Evolutionary conservation across 2,329 filamentous ascomycete genomes (phyloP).

Genomic region (Fusarium buxicola): DNA sequence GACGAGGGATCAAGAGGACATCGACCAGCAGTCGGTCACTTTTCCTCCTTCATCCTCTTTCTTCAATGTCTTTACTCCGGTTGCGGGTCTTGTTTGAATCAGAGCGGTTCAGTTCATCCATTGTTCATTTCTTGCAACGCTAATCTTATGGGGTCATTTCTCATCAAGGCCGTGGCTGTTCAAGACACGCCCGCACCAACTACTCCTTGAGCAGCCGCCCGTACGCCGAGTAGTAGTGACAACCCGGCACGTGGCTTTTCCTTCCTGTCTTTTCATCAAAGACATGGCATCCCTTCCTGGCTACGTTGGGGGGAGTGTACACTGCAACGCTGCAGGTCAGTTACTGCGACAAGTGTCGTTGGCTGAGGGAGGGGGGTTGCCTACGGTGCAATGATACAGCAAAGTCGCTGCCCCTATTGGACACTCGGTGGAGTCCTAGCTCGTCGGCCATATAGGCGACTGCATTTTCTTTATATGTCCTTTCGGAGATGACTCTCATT

Average conservation of each 20-base stretch:
- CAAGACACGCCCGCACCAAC: slow-evolving; percentile 7
- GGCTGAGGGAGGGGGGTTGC: slow-evolving; percentile 43
- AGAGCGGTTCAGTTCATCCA: slow-evolving; percentile 16
- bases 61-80: slow-evolving; percentile 25
- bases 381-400: slow-evolving; percentile 85
- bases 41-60: slow-evolving; percentile 35
- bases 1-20: slow-evolving; percentile 17
- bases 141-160: slow-evolving; percentile 38
- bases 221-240: slow-evolving; percentile 76
- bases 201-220: slow-evolving; percentile 60
- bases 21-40: slow-evolving; percentile 11
- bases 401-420: slow-evolving; percentile 78
- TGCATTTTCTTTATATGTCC: slow-evolving; percentile 74
- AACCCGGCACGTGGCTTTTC: slow-evolving; percentile 76
- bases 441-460: slow-evolving; percentile 94
- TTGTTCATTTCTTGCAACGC: slow-evolving; percentile 23
- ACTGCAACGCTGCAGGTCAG: slow-evolving; percentile 59
- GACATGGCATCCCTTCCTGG: slow-evolving; percentile 82
- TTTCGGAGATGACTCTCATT: slow-evolving; percentile 74
- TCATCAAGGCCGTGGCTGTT: slow-evolving; percentile 28
- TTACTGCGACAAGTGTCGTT: slow-evolving; percentile 47
- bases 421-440: slow-evolving; percentile 85
- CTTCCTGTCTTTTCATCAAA: slow-evolving; percentile 83
- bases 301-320: slow-evolving; percentile 91
- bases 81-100: slow-evolving; percentile 34